Evolutionary conservation across 1,139 yeast species (phyloP).

Genomic region (Lodderomyces jiufengensis): DNA sequence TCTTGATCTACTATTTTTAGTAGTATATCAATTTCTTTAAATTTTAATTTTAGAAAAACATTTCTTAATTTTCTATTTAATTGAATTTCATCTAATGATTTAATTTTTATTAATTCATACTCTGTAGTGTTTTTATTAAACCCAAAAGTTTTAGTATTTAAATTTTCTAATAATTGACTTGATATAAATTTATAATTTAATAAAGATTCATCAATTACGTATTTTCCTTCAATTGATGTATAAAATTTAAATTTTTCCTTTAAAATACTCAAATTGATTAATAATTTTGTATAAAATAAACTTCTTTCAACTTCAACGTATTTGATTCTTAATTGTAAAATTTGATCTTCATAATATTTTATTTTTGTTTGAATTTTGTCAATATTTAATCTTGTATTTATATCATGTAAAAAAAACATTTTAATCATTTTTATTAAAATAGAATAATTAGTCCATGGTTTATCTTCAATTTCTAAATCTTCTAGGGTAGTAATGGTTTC

Average conservation of each 20-base stretch:
- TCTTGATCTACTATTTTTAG: constrained; percentile 4
- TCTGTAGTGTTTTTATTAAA: neutral
- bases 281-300: constrained; percentile 4
- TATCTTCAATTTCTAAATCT: constrained; percentile 2
- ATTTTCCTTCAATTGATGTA: constrained; percentile 3
- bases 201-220: constrained; percentile 8
- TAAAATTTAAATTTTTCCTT: neutral
- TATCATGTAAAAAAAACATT: constrained; percentile 17
- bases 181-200: constrained; percentile 12
- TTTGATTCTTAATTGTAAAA: neutral
- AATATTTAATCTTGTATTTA: constrained; percentile 18
- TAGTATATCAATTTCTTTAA: constrained; percentile 9
- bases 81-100: constrained; percentile 7
- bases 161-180: constrained; percentile 3
- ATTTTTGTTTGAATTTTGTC: constrained; percentile 9
- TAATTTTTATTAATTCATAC: constrained; percentile 2
- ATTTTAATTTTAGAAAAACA: constrained; percentile 10
- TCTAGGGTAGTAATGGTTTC: neutral
- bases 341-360: constrained; percentile 7
- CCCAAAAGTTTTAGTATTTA: constrained; percentile 3
- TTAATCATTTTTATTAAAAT: constrained; percentile 16
- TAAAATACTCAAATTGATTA: constrained; percentile 4
- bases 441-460: constrained; percentile 17
- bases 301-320: constrained; percentile 3
- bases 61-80: constrained; percentile 8